Evolutionary conservation across 768 basidiomycete genomes (phyloP), one percentile per base, ranked within the genome.

Genomic region (Leucosporidium scottii): DNA sequence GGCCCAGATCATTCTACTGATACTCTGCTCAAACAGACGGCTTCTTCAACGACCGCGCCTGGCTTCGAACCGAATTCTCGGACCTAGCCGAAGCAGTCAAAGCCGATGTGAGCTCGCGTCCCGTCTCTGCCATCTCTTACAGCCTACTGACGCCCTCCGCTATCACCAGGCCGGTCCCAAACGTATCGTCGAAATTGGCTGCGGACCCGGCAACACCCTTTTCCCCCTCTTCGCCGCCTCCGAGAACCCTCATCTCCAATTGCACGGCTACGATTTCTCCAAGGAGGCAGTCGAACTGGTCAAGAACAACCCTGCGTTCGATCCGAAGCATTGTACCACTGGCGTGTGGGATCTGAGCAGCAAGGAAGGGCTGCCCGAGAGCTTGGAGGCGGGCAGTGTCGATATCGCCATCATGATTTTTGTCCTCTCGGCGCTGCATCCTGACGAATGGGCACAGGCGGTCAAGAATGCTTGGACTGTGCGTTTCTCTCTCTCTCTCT

Each of bases 31-130:
- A 4, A 9, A 17, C 34, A 70, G 83, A 80, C 75, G 93, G 93
- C 73, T 98, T 99, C 79, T 99, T 98, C 81, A 87, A 90, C 50
- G 87, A 98, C 78, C 83, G 96, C 65, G 90, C 91, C 81, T 99
- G 96, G 94, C 81, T 98, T 36, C 85, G 89, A 73, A 85, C 90
- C n/a, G 96, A 99, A 78, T 98, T 98, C 74, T 90, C 89, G 0
- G 93, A 97, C 74, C 83, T 98, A 27, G 80, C 88, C 30, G 82
- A 82, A 17, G 87, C 87, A 1, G 83, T 87, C 18, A 81, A 86
- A 70, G 80, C 84, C 4, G 84, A 87, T 70, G 90, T 90, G 77
- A n/a, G n/a, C n/a, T n/a, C n/a, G n/a, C 56, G 81, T 61, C 15
- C 23, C 23, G 8, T 66, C 49, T 10, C 17, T 44, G 31, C 51